Evolutionary conservation across 108 stramenopile species (phyloP).

Genomic region (Cyclotella kingstonii): DNA sequence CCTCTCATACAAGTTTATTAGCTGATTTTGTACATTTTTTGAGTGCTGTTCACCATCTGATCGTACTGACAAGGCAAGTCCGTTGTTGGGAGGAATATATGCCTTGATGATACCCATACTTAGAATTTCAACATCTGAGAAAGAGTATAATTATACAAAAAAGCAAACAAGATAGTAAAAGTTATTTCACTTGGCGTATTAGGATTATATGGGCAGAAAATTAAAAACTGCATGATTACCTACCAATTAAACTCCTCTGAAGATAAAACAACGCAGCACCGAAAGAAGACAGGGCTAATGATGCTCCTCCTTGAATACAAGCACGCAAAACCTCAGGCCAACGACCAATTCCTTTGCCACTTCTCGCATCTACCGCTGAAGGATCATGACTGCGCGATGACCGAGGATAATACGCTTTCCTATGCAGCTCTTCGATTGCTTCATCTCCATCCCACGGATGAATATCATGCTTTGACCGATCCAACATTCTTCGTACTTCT

Average conservation of each 20-base stretch:
- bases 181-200: neutral
- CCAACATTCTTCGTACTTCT: constrained; percentile 50
- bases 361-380: constrained; percentile 11
- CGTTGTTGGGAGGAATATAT: constrained; percentile 31
- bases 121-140: constrained; percentile 77
- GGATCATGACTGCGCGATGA: constrained; percentile 44
- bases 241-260: constrained; percentile 85
- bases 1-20: constrained; percentile 28
- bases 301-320: constrained; percentile 76
- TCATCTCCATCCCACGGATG: constrained; percentile 86
- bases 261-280: constrained; percentile 89
- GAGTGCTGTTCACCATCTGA: neutral
- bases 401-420: constrained; percentile 76
- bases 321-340: constrained; percentile 87
- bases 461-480: constrained; percentile 41
- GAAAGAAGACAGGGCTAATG: constrained; percentile 76
- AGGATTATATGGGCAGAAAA: neutral
- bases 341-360: constrained; percentile 36
- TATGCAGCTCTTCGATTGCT: constrained; percentile 75
- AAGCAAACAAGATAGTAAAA: neutral
- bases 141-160: neutral
- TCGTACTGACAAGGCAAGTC: neutral
- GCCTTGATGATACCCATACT: constrained; percentile 84
- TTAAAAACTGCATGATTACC: neutral
- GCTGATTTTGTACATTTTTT: constrained; percentile 6